Conservation (phyloP, 331 rosid species). For the Acacia pycnantha region DNA sequence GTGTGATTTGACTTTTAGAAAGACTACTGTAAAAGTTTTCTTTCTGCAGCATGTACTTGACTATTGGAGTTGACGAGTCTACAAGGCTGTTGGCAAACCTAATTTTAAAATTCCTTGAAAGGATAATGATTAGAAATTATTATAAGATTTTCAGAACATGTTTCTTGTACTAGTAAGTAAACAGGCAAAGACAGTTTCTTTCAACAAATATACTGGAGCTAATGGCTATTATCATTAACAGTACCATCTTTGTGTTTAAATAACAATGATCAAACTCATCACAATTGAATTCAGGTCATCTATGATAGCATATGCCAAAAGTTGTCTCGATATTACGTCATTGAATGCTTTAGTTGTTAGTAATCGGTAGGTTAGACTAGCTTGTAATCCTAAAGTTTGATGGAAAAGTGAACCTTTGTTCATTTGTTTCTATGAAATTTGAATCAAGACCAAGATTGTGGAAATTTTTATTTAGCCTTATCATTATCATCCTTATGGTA, state of each 20-base stretch:
- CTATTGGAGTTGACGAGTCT: background rate
- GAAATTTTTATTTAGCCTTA: conserved; percentile 11
- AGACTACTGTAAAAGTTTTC: background rate
- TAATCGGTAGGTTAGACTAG: background rate
- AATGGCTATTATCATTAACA: background rate
- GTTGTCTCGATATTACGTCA: background rate
- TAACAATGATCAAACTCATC: background rate
- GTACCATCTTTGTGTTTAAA: background rate
- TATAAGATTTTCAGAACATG: background rate
- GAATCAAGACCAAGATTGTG: conserved; percentile 7
- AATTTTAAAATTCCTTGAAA: background rate
- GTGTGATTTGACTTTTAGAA: background rate
- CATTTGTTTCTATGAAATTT: conserved; percentile 5
- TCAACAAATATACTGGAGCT: background rate
- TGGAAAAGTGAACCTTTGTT: background rate
- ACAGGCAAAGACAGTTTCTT: background rate
- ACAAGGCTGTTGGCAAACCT: background rate
- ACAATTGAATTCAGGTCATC: background rate
- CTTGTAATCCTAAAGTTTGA: background rate
- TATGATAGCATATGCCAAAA: background rate
- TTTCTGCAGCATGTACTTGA: background rate
- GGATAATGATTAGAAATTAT: background rate
- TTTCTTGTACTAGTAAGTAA: background rate
- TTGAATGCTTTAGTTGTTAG: background rate
- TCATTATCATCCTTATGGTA: conserved; percentile 19